Conservation (phyloP, 2,329 filamentous ascomycete genomes). For the Beauveria asiatica region DNA sequence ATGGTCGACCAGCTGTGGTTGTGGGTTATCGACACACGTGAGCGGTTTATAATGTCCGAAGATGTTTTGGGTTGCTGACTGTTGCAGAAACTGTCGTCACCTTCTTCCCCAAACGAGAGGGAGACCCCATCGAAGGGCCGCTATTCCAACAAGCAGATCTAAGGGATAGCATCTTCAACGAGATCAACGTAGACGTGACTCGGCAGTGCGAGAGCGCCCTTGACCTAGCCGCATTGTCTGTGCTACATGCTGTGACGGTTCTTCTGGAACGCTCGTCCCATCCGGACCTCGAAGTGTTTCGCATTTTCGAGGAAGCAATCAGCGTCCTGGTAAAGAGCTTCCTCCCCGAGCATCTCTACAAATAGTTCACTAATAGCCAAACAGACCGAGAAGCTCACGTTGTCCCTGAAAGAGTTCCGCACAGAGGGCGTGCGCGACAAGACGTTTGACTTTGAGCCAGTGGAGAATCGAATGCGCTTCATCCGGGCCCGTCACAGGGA, state of each 20-base stretch:
- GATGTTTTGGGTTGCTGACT: constrained; percentile 1
- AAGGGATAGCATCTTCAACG: constrained; percentile 56
- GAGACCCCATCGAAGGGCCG: constrained; percentile 44
- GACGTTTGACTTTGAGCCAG: constrained; percentile 29
- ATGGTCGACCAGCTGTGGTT: constrained; percentile 62
- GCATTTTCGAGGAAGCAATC: constrained; percentile 59
- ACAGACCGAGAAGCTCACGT: constrained; percentile 54
- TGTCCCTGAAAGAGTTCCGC: constrained; percentile 53
- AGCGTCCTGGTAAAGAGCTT: constrained; percentile 43
- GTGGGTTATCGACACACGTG: constrained; percentile 47
- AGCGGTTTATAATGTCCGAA: constrained; percentile 14
- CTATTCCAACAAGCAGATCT: constrained; percentile 53
- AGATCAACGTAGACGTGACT: constrained; percentile 56
- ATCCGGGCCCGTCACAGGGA: constrained; percentile 31
- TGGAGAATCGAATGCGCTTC: constrained; percentile 31
- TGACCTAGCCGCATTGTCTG: constrained; percentile 54
- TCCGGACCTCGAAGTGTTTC: constrained; percentile 53
- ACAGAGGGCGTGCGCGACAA: constrained; percentile 45
- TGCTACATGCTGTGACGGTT: constrained; percentile 53
- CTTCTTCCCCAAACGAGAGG: constrained; percentile 48
- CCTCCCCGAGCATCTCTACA: background rate
- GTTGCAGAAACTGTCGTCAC: constrained; percentile 39
- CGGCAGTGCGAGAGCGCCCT: constrained; percentile 52
- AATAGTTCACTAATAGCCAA: background rate
- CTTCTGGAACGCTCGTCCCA: constrained; percentile 51